Evolutionary conservation across 2,329 filamentous ascomycete species (phyloP), one percentile per base, ranked within the genome.

Genomic region (Fusarium temperatum): DNA sequence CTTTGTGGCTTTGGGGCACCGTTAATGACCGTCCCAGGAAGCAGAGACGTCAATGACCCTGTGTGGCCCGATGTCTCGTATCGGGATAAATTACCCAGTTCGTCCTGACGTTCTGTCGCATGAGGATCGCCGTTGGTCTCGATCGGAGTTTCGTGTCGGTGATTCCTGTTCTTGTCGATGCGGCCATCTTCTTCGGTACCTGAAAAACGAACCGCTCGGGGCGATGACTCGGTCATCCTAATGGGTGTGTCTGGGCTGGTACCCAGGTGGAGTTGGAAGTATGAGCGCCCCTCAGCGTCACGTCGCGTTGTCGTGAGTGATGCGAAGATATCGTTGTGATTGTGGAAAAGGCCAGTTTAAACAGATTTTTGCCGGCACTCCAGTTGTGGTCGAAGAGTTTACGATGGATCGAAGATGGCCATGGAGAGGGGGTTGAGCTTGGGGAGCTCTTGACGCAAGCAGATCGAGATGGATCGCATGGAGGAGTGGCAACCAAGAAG

Each of bases 191-290:
- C 85, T 66, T 87, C 87, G 78, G 82, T 80, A 68, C 85, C 84
- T 51, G 87, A 87, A 77, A 91, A 91, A 73, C 89, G 87, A 72
- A 91, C 87, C 71, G 85, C 84, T 75, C 88, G 86, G 57, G 88
- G 87, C 17, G 88, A 88, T 41, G 85, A 80, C 72, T 90, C 88
- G 76, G 84, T 80, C 78, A 83, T 83, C 59, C 61, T 76, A 53
- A 59, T 55, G 56, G 54, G 59, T 75, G 66, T 54, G 60, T 56
- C 66, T 68, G 66, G 63, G 62, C 63, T 72, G 65, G 68, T 64
- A 60, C 67, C 67, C 42, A 64, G 63, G 58, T 66, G 63, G 64
- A 68, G 66, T 68, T 66, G 61, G 66, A 74, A 59, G 65, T 66
- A 45, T 65, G 64, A 76, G 66, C 50, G 67, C 70, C 75, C 64